Evolutionary conservation across 1,284 basidiomycete genomes (phyloP), one percentile per base, ranked within the genome.

Genomic region (Ceratobasidium sp.): DNA sequence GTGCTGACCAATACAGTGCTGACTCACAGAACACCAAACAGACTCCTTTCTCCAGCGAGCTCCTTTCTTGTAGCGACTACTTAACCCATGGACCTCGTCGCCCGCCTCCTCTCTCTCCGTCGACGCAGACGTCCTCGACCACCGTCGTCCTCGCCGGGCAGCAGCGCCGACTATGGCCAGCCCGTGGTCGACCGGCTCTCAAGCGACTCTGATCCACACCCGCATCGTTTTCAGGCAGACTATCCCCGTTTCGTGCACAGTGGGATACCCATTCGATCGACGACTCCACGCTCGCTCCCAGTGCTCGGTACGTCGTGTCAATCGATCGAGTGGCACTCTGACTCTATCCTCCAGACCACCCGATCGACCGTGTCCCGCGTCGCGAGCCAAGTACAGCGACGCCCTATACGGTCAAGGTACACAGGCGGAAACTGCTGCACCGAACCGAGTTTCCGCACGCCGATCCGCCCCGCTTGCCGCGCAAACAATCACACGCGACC

Each of bases 41-140:
- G 55, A 50, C 67, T 71, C 67, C 67, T 71, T 71, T 71, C 67
- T 71, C 67, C 45, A 52, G 12, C n/a, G 32, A 16, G 26, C 67
- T 71, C 67, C 67, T 71, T 71, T 71, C 67, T 59, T 50, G 48
- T n/a, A 23, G 50, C 45, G 26, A 18, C 55, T 58, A 71, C 55
- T 48, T 71, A 71, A 71, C 12, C 45, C 39, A 71, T 71, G 67
- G 53, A 59, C n/a, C 57, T 59, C 67, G 28, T 59, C 55, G 30
- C 53, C 46, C 57, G 67, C 21, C 36, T 71, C 45, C 55, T 71
- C 67, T 59, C 67, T 26, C 67, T 71, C 14, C 67, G 55, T 50
- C 55, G 67, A 71, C 67, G 41, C 36, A 26, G 39, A 26, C 50
- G 32, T 28, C 57, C 21, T 34, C 36, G 36, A 39, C 34, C 2